These are phyloP conservation scores for Colletotrichum tabaci DNA, from an alignment of 2,329 filamentous ascomycete species.

Conservation along the genomic window DNA sequence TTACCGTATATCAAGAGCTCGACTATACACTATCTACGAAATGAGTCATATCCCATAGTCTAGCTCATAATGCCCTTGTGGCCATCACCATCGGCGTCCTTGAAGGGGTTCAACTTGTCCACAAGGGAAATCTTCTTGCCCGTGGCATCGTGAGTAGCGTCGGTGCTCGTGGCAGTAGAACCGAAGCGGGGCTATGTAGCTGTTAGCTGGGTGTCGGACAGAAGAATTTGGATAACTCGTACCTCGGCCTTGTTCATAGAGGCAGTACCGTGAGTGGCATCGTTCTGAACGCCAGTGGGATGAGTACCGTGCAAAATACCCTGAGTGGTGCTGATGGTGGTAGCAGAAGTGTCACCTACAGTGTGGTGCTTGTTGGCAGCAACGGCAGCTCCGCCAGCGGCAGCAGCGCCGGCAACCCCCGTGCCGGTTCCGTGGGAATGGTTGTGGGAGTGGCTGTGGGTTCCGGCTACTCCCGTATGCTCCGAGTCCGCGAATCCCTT, in stretches of 20 bases:
- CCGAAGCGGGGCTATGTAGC: background rate
- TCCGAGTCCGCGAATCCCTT: conserved; percentile 41
- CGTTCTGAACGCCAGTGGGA: conserved; percentile 10
- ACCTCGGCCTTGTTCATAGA: conserved; percentile 18
- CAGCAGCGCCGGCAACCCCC: background rate
- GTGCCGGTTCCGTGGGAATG: conserved; percentile 6
- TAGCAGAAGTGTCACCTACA: conserved; percentile 6
- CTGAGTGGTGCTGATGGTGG: conserved; percentile 12
- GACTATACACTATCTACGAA: background rate
- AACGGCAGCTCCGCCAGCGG: background rate
- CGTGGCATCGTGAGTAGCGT: background rate
- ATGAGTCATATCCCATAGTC: background rate
- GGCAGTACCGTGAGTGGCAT: background rate
- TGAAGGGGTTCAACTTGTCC: conserved; percentile 46
- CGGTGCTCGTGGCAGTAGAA: background rate
- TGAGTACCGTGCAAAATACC: conserved; percentile 32
- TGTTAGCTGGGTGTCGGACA: background rate
- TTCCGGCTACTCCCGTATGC: background rate
- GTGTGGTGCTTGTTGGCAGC: background rate
- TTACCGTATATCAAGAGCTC: background rate
- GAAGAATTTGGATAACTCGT: background rate
- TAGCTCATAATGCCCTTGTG: conserved; percentile 46
- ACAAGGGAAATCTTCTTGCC: conserved; percentile 42
- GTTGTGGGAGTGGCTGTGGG: background rate
- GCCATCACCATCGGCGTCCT: conserved; percentile 46